Base-by-base conservation (phyloP, 805 yeast species). In the Metschnikowia continentalis region DNA sequence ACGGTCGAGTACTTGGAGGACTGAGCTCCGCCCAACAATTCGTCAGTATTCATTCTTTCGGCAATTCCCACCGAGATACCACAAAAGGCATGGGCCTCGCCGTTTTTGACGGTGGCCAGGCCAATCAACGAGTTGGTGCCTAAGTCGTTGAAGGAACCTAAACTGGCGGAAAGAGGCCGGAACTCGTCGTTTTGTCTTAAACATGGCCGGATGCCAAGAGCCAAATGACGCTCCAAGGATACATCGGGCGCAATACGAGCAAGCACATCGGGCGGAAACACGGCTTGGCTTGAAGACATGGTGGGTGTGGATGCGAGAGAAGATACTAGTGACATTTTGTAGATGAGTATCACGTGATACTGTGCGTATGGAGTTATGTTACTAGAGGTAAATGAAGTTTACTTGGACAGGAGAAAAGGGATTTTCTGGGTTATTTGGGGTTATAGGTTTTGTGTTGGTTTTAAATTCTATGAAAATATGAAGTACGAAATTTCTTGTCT, bases 181-280 rank as follows among this genome's bases (percentile, higher is more conserved):
- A 87, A 87, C 68, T 91, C 96, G 58, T 80, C 79, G 60, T 84
- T 81, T 33, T 76, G 75, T 42, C 97, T 78, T 46, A 84, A 68
- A 43, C 83, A 80, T 8, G 97, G 96, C 55, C 97, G 82, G 20
- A 86, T 62, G 0, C 94, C 92, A 17, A 82, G 71, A 17, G 85
- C 78, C 14, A 91, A 65, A 65, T 90, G 96, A 61, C 95, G 79
- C 63, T 87, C 86, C 41, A 91, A 73, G 5, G 92, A 86, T 13
- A 88, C 64, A 50, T 89, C 96, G 1, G 97, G 97, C 1, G 95
- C 89, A 35, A 91, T 79, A 47, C 94, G 73, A 1, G 94, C 90
- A 40, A 91, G 72, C 10, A 90, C 89, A 23, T 84, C 86, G 0
- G 96, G 92, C 1, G 94, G 84, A 64, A 90, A 90, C 4, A 80